Percentiles rank a stretch among this genome's conserved stretches.
Evolutionary conservation across 2,329 filamentous ascomycete genomes (phyloP).

Genomic region (Orbilia blumenaviensis): DNA sequence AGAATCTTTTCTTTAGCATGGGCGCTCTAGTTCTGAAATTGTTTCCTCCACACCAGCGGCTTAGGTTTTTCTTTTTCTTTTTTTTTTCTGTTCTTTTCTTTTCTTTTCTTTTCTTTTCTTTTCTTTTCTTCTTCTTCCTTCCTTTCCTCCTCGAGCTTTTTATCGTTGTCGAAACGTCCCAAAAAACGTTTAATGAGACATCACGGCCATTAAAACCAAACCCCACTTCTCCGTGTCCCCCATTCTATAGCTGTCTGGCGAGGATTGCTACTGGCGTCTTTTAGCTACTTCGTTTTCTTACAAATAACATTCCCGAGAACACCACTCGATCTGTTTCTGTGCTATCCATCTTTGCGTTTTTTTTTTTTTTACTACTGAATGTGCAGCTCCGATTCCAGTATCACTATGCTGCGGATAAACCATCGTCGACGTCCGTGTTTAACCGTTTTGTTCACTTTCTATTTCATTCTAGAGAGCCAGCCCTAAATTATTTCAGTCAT

Average conservation of each 20-base stretch:
- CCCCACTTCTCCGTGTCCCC: not conserved
- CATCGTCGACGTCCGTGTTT: not conserved
- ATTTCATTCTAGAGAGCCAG: conserved; percentile 13
- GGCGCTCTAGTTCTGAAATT: conserved; percentile 2
- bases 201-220: not conserved
- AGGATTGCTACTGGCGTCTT: conserved; percentile 32
- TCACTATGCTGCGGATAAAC: not conserved
- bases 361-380: conserved; percentile 6
- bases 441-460: not conserved
- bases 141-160: not conserved
- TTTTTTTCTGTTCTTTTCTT: no score
- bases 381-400: not conserved
- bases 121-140: no score
- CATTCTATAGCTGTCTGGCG: conserved; percentile 17
- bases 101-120: no score
- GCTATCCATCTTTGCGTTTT: not conserved
- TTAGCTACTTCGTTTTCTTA: conserved; percentile 10
- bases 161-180: not conserved
- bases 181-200: not conserved
- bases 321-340: not conserved
- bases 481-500: not conserved
- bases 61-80: not conserved
- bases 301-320: not conserved
- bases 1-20: conserved; percentile 1
- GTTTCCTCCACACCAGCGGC: not conserved